Evolutionary conservation across 331 rosid genomes (phyloP), one percentile per base, ranked within the genome.

Genomic region (Telfairia occidentalis): DNA sequence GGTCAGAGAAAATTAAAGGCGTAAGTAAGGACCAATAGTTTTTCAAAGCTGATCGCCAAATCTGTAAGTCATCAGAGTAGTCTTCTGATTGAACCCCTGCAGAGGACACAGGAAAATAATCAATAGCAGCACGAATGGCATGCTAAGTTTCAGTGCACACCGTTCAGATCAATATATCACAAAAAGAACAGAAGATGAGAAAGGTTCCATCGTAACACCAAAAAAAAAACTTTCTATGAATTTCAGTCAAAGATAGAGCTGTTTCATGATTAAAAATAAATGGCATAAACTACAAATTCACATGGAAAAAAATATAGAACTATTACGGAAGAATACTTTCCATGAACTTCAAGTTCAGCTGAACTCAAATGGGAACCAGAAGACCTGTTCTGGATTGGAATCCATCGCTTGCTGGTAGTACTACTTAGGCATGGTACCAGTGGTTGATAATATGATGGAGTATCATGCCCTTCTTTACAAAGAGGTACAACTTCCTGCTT

Each of bases 1-100:
- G 99, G 87, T 95, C 99, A 42, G 99, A 95, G 87, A 95, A 95
- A 81, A 95, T 95, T 78, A 95, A 82, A 3, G 99, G 99, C 15
- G 97, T 90, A 71, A 95, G 97, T 75, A 95, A 83, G 46, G 99
- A 90, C 97, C 99, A 95, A 80, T 90, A 95, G 74, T 92, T 89
- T 38, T 79, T 87, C 18, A 92, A 81, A 81, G 96, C 87, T 9
- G 90, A 79, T 82, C 90, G 86, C 94, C 92, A 92, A 70, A 86
- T 71, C 64, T 89, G 96, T 21, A 84, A 49, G 76, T 92, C 96
- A 78, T 95, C 99, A 70, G 77, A 87, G 79, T 87, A 92, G 74
- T 92, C 96, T 67, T 90, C 97, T 6, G 94, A 89, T 76, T 78
- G 86, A 80, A 92, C 90, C 76, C 96, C 99, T 95, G 99, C 76